Conservation (phyloP, 495 filamentous ascomycete genomes). For the Penicillium herquei region DNA sequence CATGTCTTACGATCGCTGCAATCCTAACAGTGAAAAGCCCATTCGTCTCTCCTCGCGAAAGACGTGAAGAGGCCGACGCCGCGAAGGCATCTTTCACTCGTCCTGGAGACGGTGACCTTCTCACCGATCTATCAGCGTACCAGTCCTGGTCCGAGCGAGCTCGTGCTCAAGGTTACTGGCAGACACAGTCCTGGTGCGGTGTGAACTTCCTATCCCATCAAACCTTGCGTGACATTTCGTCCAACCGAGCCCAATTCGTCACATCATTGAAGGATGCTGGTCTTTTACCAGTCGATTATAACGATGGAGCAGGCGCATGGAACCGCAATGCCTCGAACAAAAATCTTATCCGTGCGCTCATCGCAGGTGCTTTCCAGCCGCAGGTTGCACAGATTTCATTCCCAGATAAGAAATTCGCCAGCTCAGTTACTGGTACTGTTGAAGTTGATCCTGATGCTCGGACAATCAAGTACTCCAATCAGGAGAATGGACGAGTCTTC, state of each 20-base stretch:
- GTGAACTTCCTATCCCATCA: conserved; percentile 83
- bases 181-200: conserved; percentile 77
- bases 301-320: conserved; percentile 28
- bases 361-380: conserved; percentile 89
- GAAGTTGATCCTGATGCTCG: conserved; percentile 90
- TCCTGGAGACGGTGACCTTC: conserved; percentile 73
- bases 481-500: conserved; percentile 85
- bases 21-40: conserved; percentile 83
- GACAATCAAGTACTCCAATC: conserved; percentile 87
- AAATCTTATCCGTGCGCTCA: conserved; percentile 77
- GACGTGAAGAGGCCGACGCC: conserved; percentile 78
- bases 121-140: conserved; percentile 82
- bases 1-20: conserved; percentile 84
- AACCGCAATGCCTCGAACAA: conserved; percentile 53
- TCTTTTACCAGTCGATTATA: conserved; percentile 61
- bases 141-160: conserved; percentile 73
- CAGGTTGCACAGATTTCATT: conserved; percentile 88
- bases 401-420: conserved; percentile 92
- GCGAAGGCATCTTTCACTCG: conserved; percentile 68
- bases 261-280: conserved; percentile 82
- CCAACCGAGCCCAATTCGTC: conserved; percentile 82
- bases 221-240: conserved; percentile 80
- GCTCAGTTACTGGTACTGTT: conserved; percentile 78
- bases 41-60: conserved; percentile 77
- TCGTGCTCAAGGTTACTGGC: conserved; percentile 52